Base-by-base conservation (phyloP, 352 stramenopile genomes). In the Pythium diclinum region DNA sequence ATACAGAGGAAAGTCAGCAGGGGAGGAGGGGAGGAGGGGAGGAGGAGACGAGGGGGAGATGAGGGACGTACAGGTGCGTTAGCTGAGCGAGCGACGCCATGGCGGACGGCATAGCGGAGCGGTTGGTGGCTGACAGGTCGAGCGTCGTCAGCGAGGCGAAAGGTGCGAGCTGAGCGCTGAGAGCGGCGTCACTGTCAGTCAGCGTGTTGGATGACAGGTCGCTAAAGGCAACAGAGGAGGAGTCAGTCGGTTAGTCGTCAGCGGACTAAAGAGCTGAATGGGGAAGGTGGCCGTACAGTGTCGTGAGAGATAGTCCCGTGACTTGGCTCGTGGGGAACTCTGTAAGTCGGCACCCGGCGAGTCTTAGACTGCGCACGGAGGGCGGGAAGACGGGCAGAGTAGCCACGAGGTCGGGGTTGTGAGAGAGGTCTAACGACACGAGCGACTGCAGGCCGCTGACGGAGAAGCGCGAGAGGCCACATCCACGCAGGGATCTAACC, bases 201-300 rank as follows among this genome's bases (percentile, higher is more conserved):
- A 71, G 53, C 7, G 33, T 7, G 32, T 71, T 71, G 17, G 23
- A 62, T 19, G 65, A 71, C 9, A 71, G 42, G n/a, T 66, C 59
- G 3, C 65, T 71, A 38, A 4, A 21, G 8, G 38, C 6, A 44
- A 6, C 14, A 47, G 3, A 38, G 40, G 16, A 47, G 13, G 40
- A 47, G 40, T 21, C 13, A 19, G 40, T 38, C 25, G 25, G 25
- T 28, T 28, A 28, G 25, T 28, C 4, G 25, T 28, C 25, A 28
- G 25, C 25, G 25, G 25, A 28, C 25, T 3, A 28, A 28, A 28
- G 2, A 28, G 4, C 25, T 28, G 25, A 28, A 28, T n/a, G 25
- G 25, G 25, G 25, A 28, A 28, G 25, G 34, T 10, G 14, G 6
- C 48, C 64, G 56, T 63, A 71, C 65, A 71, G 54, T 44, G 34